Percentiles rank a stretch among this genome's conserved stretches.
Conservation (phyloP, 345 rosid genomes). For the Rhizophora apiculata region DNA sequence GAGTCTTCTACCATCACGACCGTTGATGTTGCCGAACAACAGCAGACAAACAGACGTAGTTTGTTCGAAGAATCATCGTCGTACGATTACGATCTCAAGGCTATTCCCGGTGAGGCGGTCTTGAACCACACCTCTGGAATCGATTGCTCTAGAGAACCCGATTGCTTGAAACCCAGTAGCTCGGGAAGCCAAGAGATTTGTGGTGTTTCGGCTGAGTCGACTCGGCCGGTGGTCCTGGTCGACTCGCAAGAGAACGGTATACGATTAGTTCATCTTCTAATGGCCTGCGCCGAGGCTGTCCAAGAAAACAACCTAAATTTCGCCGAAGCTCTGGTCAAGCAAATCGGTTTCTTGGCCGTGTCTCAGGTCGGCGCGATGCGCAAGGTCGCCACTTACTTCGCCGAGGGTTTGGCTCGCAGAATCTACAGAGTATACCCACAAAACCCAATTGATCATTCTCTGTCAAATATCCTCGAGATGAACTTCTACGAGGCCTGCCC, state of each 20-base stretch:
- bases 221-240: slow-evolving; percentile 54
- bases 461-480: slow-evolving; percentile 63
- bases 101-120: slow-evolving; percentile 70
- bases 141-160: slow-evolving; percentile 1
- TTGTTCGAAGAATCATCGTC: slow-evolving; percentile 32
- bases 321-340: slow-evolving; percentile 70
- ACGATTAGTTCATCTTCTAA: slow-evolving; percentile 62
- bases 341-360: slow-evolving; percentile 49
- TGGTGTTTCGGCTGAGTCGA: slow-evolving; percentile 24
- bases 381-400: slow-evolving; percentile 75
- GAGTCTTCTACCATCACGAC: slow-evolving; percentile 44
- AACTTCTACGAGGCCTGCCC: slow-evolving; percentile 86
- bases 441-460: slow-evolving; percentile 41
- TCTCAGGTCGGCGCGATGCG: slow-evolving; percentile 76
- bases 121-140: slow-evolving; percentile 18
- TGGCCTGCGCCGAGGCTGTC: slow-evolving; percentile 83
- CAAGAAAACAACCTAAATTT: slow-evolving; percentile 47
- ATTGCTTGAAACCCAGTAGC: slow-evolving; percentile 1
- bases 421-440: slow-evolving; percentile 53
- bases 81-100: slow-evolving; percentile 65
- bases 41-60: neutral
- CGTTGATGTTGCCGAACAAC: slow-evolving; percentile 23
- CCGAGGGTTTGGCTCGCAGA: slow-evolving; percentile 73
- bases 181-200: slow-evolving; percentile 18
- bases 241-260: slow-evolving; percentile 83